These are phyloP conservation scores for Sordariomycetes sp. DNA, from an alignment of 2,329 filamentous ascomycete genomes.

Conservation along the genomic window DNA sequence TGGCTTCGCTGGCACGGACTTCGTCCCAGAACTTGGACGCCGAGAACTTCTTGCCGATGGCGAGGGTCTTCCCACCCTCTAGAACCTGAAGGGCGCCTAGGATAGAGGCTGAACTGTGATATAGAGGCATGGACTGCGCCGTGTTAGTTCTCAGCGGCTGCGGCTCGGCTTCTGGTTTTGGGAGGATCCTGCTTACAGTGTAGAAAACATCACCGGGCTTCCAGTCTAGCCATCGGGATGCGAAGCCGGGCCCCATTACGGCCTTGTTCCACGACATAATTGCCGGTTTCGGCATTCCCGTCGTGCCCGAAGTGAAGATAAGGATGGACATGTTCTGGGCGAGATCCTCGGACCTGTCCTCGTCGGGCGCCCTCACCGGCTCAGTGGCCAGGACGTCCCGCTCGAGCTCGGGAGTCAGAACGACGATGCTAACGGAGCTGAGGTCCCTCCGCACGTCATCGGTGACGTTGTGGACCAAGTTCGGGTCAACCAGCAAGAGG, in stretches of 20 bases:
- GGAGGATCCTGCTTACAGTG: slow-evolving; percentile 39
- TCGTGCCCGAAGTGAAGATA: slow-evolving; percentile 81
- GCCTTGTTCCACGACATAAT: slow-evolving; percentile 65
- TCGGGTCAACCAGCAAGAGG: slow-evolving; percentile 58
- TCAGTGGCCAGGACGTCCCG: slow-evolving; percentile 40
- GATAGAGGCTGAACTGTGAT: slow-evolving; percentile 69
- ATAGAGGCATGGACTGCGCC: slow-evolving; percentile 72
- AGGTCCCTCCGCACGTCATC: slow-evolving; percentile 45
- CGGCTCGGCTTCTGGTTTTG: slow-evolving; percentile 3
- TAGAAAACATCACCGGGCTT: slow-evolving; percentile 59
- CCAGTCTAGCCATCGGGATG: slow-evolving; percentile 45
- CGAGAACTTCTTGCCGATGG: slow-evolving; percentile 69
- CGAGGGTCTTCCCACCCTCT: slow-evolving; percentile 51
- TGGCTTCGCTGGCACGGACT: slow-evolving; percentile 58
- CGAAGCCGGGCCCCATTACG: slow-evolving; percentile 40
- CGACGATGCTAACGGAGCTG: slow-evolving; percentile 47
- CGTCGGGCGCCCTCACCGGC: slow-evolving; percentile 47
- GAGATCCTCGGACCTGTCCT: slow-evolving; percentile 37
- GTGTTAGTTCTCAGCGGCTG: slow-evolving; percentile 4
- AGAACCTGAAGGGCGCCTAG: slow-evolving; percentile 57
- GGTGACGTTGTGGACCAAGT: slow-evolving; percentile 42
- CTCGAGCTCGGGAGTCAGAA: slow-evolving; percentile 49
- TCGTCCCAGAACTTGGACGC: slow-evolving; percentile 69
- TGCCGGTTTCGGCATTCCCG: slow-evolving; percentile 71
- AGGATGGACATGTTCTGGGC: slow-evolving; percentile 54